Percentiles rank a stretch among this genome's conserved stretches.
Conservation (phyloP, 495 filamentous ascomycete genomes). For the Collariella sp. region DNA sequence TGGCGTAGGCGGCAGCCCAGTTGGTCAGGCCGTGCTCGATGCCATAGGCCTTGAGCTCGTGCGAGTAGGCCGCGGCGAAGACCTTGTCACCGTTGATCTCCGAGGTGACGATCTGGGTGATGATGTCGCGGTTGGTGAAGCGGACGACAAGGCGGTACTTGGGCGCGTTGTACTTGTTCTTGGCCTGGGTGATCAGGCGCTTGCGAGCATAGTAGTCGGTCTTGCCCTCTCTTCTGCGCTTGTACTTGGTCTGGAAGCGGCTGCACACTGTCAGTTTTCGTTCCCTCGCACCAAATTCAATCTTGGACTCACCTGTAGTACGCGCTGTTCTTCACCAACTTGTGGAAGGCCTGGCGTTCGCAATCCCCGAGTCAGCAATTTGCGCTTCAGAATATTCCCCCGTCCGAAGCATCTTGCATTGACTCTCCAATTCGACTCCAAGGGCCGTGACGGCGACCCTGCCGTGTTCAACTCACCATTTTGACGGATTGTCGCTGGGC, state of each 20-base stretch:
- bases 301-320: slow-evolving; percentile 77
- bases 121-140: slow-evolving; percentile 99
- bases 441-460: slow-evolving; percentile 5
- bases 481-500: slow-evolving; percentile 43
- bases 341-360: slow-evolving; percentile 73
- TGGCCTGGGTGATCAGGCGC: slow-evolving; percentile 98
- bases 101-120: slow-evolving; percentile 92
- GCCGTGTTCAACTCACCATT: slow-evolving; percentile 46
- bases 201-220: slow-evolving; percentile 99
- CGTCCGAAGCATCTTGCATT: slow-evolving; percentile 95
- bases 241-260: slow-evolving; percentile 99
- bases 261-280: slow-evolving; percentile 38
- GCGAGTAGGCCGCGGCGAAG: slow-evolving; percentile 83
- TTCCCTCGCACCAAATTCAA: background rate
- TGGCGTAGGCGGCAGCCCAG: slow-evolving; percentile 97
- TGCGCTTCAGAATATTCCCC: slow-evolving; percentile 72
- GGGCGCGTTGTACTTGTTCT: slow-evolving; percentile 99
- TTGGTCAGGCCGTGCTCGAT: slow-evolving; percentile 98
- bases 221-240: slow-evolving; percentile 90
- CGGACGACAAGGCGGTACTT: slow-evolving; percentile 99
- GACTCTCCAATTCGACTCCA: slow-evolving; percentile 48
- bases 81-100: slow-evolving; percentile 98
- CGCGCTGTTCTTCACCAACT: slow-evolving; percentile 89
- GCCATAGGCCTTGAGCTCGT: slow-evolving; percentile 95
- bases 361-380: slow-evolving; percentile 89